Conservation (phyloP, 2,329 filamentous ascomycete genomes). For the Shiraia bambusicola region DNA sequence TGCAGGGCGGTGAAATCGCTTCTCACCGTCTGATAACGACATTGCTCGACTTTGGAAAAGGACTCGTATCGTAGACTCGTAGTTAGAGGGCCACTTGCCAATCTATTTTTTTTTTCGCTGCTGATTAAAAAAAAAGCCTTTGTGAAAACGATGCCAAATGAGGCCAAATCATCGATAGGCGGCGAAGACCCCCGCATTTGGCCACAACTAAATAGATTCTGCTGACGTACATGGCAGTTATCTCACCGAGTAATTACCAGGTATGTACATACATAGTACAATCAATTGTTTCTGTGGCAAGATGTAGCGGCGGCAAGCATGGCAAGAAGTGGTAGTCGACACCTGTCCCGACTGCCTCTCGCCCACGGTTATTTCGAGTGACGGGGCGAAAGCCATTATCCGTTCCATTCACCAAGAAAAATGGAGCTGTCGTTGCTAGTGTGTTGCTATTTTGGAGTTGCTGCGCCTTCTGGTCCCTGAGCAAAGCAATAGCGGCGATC, state of each 20-base stretch:
- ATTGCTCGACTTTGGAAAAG: not conserved
- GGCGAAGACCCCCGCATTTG: constrained; percentile 7
- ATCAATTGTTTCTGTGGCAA: constrained; percentile 12
- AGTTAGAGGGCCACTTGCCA: too few species aligned
- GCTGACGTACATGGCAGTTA: constrained; percentile 29
- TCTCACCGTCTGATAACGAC: constrained; percentile 33
- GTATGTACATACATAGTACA: too few species aligned
- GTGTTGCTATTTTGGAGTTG: constrained; percentile 39
- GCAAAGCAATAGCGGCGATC: constrained; percentile 33
- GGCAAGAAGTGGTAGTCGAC: constrained; percentile 3
- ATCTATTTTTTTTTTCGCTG: too few species aligned
- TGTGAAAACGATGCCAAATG: constrained; percentile 5
- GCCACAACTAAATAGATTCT: constrained; percentile 8
- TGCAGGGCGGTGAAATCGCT: constrained; percentile 7
- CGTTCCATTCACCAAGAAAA: constrained; percentile 11
- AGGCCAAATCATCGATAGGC: constrained; percentile 17
- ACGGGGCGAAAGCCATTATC: constrained; percentile 15
- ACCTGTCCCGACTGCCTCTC: too few species aligned
- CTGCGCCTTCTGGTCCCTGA: constrained; percentile 37
- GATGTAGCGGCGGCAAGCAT: too few species aligned
- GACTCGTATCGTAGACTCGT: too few species aligned
- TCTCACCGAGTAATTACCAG: constrained; percentile 12
- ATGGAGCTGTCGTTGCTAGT: constrained; percentile 19
- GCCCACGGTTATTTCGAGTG: too few species aligned
- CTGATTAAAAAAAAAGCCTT: too few species aligned